Base-by-base conservation (phyloP, 164 flowering plant species). In the Sextonia rubra region DNA sequence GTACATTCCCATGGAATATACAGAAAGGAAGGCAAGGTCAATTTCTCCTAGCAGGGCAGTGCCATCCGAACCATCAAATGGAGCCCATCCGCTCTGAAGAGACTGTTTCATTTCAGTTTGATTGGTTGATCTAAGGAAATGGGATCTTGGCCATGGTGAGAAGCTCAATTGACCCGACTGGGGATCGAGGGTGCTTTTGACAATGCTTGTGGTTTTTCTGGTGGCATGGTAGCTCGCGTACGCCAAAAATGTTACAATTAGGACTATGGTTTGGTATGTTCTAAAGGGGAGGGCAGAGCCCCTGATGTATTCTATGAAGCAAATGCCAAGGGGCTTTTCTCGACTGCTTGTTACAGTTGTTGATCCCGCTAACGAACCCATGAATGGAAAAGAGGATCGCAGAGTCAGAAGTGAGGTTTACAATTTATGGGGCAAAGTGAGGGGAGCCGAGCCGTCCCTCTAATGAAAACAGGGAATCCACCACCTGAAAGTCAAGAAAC, bases 161-260 rank as follows among this genome's bases (percentile, higher is more conserved):
- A 68, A 77, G 32, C 78, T 27, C 62, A 69, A 66, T 32, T 82
- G 75, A 0, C 89, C 75, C 44, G 95, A 71, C 48, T 80, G 78
- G 0, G 97, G 97, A 80, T 92, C 99, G 61, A 94, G 94, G 12
- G 89, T 78, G 48, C 94, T 88, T 76, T 94, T 92, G 30, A 94
- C 95, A 20, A 94, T 79, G 81, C 99, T 92, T 0, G 90, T 87
- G 66, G 97, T 89, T 83, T 94, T 94, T 18, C 99, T 66, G 7
- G 92, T 77, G 29, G 93, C 91, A 80, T 94, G 97, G 78, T 90
- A 94, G 80, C 88, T 81, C 4, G 94, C 77, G 49, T 94, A 94
- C 2, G 95, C 92, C 0, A 91, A 66, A 77, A 94, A 94, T 47
- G 99, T 94, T 24, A 90, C 77, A 47, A 87, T 76, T 62, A 94